A percentile compares a stretch with the other conserved stretches of the same genome.
Evolutionary conservation across 192 early-diverging fungal genomes (phyloP).

Genomic region (Gonapodya sp.): DNA sequence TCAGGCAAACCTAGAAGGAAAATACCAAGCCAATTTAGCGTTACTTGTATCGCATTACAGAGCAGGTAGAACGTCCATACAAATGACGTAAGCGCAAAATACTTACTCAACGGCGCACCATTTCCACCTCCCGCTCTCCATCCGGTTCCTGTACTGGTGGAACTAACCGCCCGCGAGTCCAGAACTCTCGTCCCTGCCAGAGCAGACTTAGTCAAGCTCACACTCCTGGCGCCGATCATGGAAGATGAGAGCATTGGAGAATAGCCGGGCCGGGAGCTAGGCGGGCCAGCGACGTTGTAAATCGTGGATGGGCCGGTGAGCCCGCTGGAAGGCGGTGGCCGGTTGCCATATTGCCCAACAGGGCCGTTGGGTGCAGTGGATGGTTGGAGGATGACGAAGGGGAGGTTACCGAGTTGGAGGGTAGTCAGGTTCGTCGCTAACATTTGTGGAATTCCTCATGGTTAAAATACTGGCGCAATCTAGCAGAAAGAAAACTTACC

Average conservation of each 20-base stretch:
- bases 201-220: neutral
- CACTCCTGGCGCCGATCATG: neutral
- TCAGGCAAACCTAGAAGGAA: neutral
- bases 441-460: neutral
- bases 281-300: neutral
- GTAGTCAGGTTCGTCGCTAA: neutral
- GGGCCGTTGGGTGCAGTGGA: no score
- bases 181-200: no score
- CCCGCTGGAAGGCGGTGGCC: no score
- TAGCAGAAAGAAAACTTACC: neutral
- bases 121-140: neutral
- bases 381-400: neutral
- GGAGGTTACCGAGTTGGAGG: neutral
- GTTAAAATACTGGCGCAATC: neutral
- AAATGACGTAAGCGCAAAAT: no score
- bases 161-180: neutral
- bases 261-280: neutral
- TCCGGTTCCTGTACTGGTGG: neutral
- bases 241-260: neutral
- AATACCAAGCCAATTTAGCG: no score
- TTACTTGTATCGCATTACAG: no score
- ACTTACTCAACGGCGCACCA: neutral
- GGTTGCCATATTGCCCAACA: no score
- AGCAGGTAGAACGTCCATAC: no score
- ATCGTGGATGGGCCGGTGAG: neutral